Percentiles rank a stretch among this genome's conserved stretches.
phyloP scores from a whole-genome alignment of 176 grass and related monocot species.

The Bonia amplexicaulis region DNA sequence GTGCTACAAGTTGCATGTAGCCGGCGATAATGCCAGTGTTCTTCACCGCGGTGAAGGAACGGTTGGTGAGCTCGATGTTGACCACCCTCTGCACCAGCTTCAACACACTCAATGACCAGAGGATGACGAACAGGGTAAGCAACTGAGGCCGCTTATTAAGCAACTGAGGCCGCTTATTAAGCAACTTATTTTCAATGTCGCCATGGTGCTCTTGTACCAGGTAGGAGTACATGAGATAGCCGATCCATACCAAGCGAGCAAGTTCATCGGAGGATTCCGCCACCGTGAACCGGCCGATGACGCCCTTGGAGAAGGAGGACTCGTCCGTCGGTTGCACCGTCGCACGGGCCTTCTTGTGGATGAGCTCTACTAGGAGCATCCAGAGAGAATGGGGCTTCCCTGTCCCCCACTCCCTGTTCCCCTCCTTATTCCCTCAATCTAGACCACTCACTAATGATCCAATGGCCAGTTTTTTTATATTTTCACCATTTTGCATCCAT shows the following conservation, averaged over 20 bases:
- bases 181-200: too few relatives aligned
- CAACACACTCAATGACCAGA: neutral
- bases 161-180: neutral
- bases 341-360: slow-evolving; percentile 12
- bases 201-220: fast-evolving
- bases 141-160: fast-evolving
- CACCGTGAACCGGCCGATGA: neutral
- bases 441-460: too few relatives aligned
- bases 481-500: too few relatives aligned
- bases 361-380: slow-evolving; percentile 31
- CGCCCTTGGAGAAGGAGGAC: neutral
- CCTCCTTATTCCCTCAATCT: too few relatives aligned
- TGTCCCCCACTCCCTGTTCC: too few relatives aligned
- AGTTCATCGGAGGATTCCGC: neutral
- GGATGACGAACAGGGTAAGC: neutral
- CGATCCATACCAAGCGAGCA: neutral
- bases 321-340: neutral
- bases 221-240: slow-evolving; percentile 15
- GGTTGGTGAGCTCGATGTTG: neutral
- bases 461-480: too few relatives aligned
- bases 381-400: too few relatives aligned
- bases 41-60: neutral
- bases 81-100: slow-evolving; percentile 1
- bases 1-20: neutral
- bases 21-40: slow-evolving; percentile 13